These are phyloP conservation scores for Solanum hybrid DNA, from an alignment of 305 asterid genomes.

Conservation along the genomic window DNA sequence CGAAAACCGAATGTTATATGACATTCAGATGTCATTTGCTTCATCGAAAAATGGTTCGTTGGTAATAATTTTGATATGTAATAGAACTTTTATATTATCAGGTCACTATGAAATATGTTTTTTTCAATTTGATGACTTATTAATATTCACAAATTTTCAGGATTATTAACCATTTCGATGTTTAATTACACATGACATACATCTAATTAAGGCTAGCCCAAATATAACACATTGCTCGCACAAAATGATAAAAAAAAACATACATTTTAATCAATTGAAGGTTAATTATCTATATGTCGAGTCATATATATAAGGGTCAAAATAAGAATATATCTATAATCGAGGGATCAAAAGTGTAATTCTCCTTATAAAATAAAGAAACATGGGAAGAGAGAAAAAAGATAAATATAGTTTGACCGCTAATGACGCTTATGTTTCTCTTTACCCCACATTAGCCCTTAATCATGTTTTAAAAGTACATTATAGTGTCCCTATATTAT, in stretches of 20 bases:
- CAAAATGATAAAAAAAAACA: neutral
- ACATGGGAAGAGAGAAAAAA: neutral
- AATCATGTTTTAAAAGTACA: neutral
- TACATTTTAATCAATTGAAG: no score
- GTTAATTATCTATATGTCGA: neutral
- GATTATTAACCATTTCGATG: no score
- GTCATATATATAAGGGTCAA: neutral
- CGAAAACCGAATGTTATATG: neutral
- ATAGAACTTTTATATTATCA: no score
- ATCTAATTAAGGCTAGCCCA: neutral
- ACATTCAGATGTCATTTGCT: neutral
- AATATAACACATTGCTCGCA: neutral
- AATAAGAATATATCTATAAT: neutral
- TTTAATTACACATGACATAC: neutral
- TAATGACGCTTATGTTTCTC: conserved; percentile 10
- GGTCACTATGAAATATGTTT: neutral
- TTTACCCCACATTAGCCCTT: conserved; percentile 5
- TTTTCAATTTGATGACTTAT: neutral
- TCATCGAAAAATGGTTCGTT: neutral
- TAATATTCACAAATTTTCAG: neutral
- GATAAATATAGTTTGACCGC: neutral
- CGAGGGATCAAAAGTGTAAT: neutral
- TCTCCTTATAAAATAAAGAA: neutral
- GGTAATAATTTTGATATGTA: neutral
- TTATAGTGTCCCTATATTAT: neutral